Conservation (phyloP, 768 basidiomycete genomes). For the Lepiota venenata region DNA sequence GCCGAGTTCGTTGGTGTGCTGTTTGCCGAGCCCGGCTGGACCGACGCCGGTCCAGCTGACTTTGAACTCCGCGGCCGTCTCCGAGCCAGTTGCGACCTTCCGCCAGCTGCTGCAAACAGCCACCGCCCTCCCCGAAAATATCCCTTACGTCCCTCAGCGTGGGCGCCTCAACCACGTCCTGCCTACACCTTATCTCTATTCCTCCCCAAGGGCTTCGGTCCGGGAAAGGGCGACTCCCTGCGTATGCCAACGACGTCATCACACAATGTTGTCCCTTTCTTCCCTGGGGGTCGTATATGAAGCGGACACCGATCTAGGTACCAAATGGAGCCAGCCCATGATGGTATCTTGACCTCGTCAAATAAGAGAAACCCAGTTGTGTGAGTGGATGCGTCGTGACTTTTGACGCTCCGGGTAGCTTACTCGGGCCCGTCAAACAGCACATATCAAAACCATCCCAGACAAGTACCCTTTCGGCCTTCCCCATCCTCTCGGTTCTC, state of each 20-base stretch:
- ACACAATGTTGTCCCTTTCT: neutral
- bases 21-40: neutral
- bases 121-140: neutral
- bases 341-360: neutral
- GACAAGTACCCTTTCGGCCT: neutral
- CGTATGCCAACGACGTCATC: too few relatives aligned
- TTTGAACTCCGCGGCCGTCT: slow-evolving; percentile 7
- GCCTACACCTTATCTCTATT: too few relatives aligned
- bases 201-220: too few relatives aligned
- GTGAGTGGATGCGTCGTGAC: neutral
- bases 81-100: too few relatives aligned
- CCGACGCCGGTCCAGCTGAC: neutral
- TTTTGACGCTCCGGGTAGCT: neutral
- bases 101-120: too few relatives aligned
- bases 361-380: neutral
- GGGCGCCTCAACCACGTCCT: too few relatives aligned
- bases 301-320: neutral
- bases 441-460: neutral
- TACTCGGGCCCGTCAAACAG: slow-evolving; percentile 9
- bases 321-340: neutral
- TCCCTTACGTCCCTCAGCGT: neutral
- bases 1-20: too few relatives aligned
- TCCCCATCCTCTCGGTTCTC: neutral
- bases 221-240: too few relatives aligned
- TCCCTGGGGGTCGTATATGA: neutral